Evolutionary conservation across 305 asterid species (phyloP), one percentile per base, ranked within the genome.

Genomic region (Fraxinus platypoda): DNA sequence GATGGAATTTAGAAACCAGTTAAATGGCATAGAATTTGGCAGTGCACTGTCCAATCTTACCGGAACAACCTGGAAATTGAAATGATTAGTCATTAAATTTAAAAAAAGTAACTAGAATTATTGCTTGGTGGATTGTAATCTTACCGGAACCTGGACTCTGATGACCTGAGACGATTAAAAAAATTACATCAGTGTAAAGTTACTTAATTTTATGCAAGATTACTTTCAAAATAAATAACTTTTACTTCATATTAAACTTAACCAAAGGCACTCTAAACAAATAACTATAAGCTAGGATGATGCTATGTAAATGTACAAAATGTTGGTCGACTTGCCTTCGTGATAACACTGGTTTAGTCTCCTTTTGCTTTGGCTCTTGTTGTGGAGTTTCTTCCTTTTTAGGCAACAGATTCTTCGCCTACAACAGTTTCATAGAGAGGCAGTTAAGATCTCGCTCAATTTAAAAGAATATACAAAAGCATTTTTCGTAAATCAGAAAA

Each of bases 11-110:
- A 43, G 52, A 43, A 43, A 43, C 17, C 52, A 43, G 52, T 11
- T 43, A 43, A 43, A 43, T 43, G 62, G 62, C 8, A 38, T 30
- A 8, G 25, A 30, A 37, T 72, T 73, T 57, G 68, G 79, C 33
- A 41, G 21, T 75, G 72, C 81, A 52, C 17, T 54, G 78, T 64
- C 49, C 57, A 54, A 2, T 77, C 81, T 75, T 75, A 0, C 54
- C 54, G 6, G 0, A 43, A 43, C 52, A 43, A 13, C 54, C 54
- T 43, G 54, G 54, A 43, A 43, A 43, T 13, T 43, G n/a, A 43
- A 43, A 43, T 43, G 17, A 43, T 13, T 43, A 43, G 17, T 41
- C 52, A 41, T 41, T 41, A 41, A 11, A n/a, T n/a, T n/a, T n/a
- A n/a, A n/a, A 38, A 38, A 7, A 37, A 8, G n/a, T 43, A 43